Conservation (phyloP, 2,329 filamentous ascomycete genomes). For the Plectosphaerella plurivora region DNA sequence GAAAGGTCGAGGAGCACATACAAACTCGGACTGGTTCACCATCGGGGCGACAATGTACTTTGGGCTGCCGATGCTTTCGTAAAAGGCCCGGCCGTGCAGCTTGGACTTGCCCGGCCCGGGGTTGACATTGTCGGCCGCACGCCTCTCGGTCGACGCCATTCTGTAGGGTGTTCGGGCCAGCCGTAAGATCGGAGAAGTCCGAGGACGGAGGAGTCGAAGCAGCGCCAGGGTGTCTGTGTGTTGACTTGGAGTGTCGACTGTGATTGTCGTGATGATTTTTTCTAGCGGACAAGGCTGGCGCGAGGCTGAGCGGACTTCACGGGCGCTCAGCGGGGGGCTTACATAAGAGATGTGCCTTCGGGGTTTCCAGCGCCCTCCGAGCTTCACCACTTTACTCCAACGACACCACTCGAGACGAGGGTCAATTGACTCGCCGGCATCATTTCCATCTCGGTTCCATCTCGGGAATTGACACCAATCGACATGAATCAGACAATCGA, state of each 20-base stretch:
- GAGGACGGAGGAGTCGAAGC: conserved; percentile 5
- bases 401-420: too few relatives aligned
- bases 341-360: too few relatives aligned
- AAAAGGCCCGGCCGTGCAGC: conserved; percentile 82
- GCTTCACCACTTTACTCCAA: too few relatives aligned
- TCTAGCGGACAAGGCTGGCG: too few relatives aligned
- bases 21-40: conserved; percentile 98
- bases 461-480: too few relatives aligned
- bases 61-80: conserved; percentile 89
- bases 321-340: too few relatives aligned
- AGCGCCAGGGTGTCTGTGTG: conserved; percentile 8
- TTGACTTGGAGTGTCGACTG: background rate
- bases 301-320: too few relatives aligned
- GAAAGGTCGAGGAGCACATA: conserved; percentile 38
- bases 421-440: too few relatives aligned
- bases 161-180: conserved; percentile 7
- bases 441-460: too few relatives aligned
- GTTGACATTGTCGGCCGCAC: conserved; percentile 12
- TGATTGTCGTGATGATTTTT: too few relatives aligned
- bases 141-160: conserved; percentile 22
- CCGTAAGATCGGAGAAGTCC: conserved; percentile 5
- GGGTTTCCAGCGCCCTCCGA: too few relatives aligned
- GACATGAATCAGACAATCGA: too few relatives aligned
- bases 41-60: conserved; percentile 91
- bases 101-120: conserved; percentile 36